phyloP scores from a whole-genome alignment of 106 monocot genomes.

The Chionographis japonica region DNA sequence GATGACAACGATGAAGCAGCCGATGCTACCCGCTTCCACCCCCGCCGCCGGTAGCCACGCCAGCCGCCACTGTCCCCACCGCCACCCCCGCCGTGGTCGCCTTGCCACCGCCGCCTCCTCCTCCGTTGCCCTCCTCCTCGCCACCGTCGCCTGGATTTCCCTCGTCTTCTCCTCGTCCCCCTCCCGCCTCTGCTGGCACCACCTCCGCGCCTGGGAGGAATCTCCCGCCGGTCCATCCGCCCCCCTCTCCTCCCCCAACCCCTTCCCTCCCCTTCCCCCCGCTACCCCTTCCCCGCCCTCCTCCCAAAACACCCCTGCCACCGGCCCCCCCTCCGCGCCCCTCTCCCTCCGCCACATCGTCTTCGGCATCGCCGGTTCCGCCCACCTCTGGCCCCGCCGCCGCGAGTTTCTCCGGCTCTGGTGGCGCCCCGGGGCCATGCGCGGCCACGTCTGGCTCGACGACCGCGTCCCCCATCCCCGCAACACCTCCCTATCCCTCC shows the following conservation, averaged over 20 bases:
- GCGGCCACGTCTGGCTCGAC: constrained; percentile 89
- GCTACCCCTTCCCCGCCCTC: background rate
- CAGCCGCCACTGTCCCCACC: constrained; percentile 15
- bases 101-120: constrained; percentile 6
- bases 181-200: constrained; percentile 1
- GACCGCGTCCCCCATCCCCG: constrained; percentile 8
- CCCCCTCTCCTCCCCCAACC: background rate
- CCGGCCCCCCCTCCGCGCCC: constrained; percentile 9
- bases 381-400: constrained; percentile 64
- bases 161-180: background rate
- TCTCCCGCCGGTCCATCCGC: too few relatives aligned
- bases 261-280: background rate
- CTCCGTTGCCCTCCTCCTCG: constrained; percentile 1
- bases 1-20: background rate
- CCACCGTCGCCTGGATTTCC: background rate
- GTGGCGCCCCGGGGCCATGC: constrained; percentile 71
- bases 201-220: background rate
- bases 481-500: constrained; percentile 27
- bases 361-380: constrained; percentile 84
- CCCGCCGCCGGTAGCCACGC: constrained; percentile 5
- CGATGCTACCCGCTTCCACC: constrained; percentile 3
- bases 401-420: constrained; percentile 68
- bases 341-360: constrained; percentile 56
- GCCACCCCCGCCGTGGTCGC: constrained; percentile 13
- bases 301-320: background rate